Conservation (phyloP, 1,139 yeast species). For the Ashbya aceris region DNA sequence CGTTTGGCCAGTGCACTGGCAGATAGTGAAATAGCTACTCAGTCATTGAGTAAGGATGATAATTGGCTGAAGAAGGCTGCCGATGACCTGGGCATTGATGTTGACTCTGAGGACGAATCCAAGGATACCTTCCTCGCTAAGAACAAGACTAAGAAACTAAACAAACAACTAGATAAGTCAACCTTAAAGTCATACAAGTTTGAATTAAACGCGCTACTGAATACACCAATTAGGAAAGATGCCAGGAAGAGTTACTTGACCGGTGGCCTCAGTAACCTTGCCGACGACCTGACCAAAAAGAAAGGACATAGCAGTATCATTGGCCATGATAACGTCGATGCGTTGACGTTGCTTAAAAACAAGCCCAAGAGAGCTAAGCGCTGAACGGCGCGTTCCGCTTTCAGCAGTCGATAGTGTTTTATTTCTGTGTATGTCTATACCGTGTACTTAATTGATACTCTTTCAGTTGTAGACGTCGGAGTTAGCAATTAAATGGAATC, state of each 20-base stretch:
- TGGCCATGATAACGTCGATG: conserved; percentile 62
- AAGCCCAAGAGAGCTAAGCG: conserved; percentile 11
- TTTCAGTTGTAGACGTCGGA: too few species aligned
- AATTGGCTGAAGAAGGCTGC: conserved; percentile 88
- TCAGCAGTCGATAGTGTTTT: background rate
- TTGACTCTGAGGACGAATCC: conserved; percentile 43
- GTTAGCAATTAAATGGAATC: too few species aligned
- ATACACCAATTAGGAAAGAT: conserved; percentile 56
- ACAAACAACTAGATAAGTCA: conserved; percentile 43
- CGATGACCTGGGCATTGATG: conserved; percentile 77
- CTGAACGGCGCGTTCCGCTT: background rate
- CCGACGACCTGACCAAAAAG: conserved; percentile 72
- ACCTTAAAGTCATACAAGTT: conserved; percentile 42
- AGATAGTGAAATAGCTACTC: conserved; percentile 52
- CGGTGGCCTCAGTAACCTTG: conserved; percentile 74
- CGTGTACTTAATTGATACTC: background rate
- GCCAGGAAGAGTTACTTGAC: conserved; percentile 70
- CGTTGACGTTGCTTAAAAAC: conserved; percentile 54
- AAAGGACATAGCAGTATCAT: conserved; percentile 59
- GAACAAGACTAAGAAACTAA: conserved; percentile 52
- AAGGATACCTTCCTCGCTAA: conserved; percentile 62
- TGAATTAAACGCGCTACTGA: conserved; percentile 49
- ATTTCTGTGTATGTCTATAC: background rate
- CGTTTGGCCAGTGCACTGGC: conserved; percentile 63
- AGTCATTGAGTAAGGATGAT: conserved; percentile 59